Evolutionary conservation across 176 grass and related monocot genomes (phyloP), one percentile per base, ranked within the genome.

Genomic region (Bonia amplexicaulis): DNA sequence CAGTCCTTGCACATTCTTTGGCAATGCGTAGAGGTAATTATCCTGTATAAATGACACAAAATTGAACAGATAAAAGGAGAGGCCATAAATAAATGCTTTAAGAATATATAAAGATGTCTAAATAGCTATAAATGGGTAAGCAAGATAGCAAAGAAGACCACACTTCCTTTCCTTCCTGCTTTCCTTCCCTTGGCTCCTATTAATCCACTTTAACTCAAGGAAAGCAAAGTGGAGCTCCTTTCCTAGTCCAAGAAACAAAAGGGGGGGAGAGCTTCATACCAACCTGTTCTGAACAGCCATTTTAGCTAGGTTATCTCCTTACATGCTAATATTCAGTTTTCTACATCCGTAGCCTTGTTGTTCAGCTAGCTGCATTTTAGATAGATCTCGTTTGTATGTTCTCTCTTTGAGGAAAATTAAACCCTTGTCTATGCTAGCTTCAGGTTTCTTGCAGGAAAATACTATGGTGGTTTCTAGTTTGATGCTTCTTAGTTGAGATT

Each of bases 111-210:
- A 71, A 86, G 73, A 52, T 68, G 48, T 52, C 60, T 35, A 80
- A 14, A 79, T 82, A 40, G 40, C 84, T 40, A 90, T 79, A 90
- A 68, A 69, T 58, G 89, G 80, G 29, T 90, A 87, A 90, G 59
- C 89, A 87, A 84, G 84, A 66, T 74, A 84, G 47, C 29, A 53
- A 78, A 16, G 62, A 53, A 74, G 82, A 39, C 51, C 41, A 73
- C 69, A 74, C 16, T 71, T 70, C 67, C 63, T 86, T 78, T 52
- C 47, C 61, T 54, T 19, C 52, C 16, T 9, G 9, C 35, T 4
- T 51, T 46, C 65, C 41, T 73, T 66, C 37, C 73, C 57, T 73
- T 71, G 17, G 48, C 51, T 66, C 80, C 51, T 80, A 87, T 75
- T 83, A 84, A 90, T 41, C 51, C 84, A 64, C 72, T 73, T 77